phyloP scores from a whole-genome alignment of 805 yeast species.

The Saturnispora ahearnii region DNA sequence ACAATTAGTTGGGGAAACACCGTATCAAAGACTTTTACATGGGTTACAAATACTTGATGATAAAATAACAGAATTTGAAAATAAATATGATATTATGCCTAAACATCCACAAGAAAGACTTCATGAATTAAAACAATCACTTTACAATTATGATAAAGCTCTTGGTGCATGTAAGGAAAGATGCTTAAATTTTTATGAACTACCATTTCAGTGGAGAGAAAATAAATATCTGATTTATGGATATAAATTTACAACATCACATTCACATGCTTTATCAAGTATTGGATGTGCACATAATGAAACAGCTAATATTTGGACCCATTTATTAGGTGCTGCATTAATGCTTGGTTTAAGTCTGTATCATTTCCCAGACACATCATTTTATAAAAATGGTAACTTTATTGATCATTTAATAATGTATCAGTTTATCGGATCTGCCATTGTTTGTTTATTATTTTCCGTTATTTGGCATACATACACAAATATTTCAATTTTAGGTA shows the following conservation, averaged over 20 bases:
- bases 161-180: constrained; percentile 33
- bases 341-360: constrained; percentile 46
- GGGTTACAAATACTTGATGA: constrained; percentile 33
- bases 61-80: constrained; percentile 32
- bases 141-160: constrained; percentile 42
- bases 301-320: constrained; percentile 90
- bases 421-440: constrained; percentile 59
- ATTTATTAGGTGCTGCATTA: constrained; percentile 57
- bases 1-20: constrained; percentile 7
- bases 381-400: constrained; percentile 32
- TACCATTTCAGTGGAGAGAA: constrained; percentile 91
- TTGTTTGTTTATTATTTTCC: constrained; percentile 71
- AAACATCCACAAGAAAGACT: constrained; percentile 23
- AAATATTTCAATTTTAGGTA: constrained; percentile 53
- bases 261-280: constrained; percentile 49
- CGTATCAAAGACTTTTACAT: constrained; percentile 23
- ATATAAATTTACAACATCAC: constrained; percentile 69
- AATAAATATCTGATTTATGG: constrained; percentile 79
- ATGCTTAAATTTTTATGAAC: constrained; percentile 69
- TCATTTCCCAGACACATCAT: constrained; percentile 56
- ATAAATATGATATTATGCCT: constrained; percentile 23
- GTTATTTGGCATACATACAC: constrained; percentile 88
- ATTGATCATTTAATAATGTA: constrained; percentile 46
- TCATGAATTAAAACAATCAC: constrained; percentile 26
- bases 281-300: constrained; percentile 72